Percentiles rank a stretch among this genome's conserved stretches.
These are phyloP conservation scores for Saussurea involucrata DNA, from an alignment of 129 eudicot species.

Conservation along the genomic window DNA sequence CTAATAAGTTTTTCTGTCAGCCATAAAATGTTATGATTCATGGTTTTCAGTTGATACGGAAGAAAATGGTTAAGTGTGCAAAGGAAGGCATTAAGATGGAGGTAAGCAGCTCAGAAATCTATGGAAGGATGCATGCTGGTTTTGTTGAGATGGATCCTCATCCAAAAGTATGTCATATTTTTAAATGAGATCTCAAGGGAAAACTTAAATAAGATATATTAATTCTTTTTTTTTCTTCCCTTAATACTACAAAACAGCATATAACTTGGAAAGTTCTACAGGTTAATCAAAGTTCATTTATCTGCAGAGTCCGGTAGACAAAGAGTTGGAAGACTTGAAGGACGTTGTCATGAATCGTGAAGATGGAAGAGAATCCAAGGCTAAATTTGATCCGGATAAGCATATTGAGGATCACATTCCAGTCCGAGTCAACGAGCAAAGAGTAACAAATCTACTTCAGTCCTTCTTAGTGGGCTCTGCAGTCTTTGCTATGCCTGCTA, in stretches of 20 bases:
- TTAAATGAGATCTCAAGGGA: not conserved
- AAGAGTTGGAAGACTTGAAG: constrained; percentile 55
- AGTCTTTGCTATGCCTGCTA: constrained; percentile 59
- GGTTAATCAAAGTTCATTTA: not conserved
- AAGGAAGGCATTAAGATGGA: constrained; percentile 71
- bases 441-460: constrained; percentile 68
- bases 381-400: constrained; percentile 49
- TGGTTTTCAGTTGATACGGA: constrained; percentile 57
- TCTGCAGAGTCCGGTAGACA: constrained; percentile 38
- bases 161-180: constrained; percentile 44
- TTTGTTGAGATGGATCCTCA: constrained; percentile 77
- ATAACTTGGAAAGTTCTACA: not conserved
- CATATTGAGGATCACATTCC: constrained; percentile 68
- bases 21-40: not conserved
- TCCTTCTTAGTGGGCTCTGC: constrained; percentile 52
- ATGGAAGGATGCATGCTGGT: constrained; percentile 76
- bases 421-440: constrained; percentile 75
- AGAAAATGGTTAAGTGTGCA: constrained; percentile 72
- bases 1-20: not conserved
- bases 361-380: constrained; percentile 28
- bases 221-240: not conserved
- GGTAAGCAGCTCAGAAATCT: constrained; percentile 65
- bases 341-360: constrained; percentile 50
- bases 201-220: not conserved
- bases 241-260: not conserved